Percentiles rank a stretch among this genome's conserved stretches.
These are phyloP conservation scores for Pyrrhoderma lamaoense DNA, from an alignment of 1,284 basidiomycete species.

Conservation along the genomic window DNA sequence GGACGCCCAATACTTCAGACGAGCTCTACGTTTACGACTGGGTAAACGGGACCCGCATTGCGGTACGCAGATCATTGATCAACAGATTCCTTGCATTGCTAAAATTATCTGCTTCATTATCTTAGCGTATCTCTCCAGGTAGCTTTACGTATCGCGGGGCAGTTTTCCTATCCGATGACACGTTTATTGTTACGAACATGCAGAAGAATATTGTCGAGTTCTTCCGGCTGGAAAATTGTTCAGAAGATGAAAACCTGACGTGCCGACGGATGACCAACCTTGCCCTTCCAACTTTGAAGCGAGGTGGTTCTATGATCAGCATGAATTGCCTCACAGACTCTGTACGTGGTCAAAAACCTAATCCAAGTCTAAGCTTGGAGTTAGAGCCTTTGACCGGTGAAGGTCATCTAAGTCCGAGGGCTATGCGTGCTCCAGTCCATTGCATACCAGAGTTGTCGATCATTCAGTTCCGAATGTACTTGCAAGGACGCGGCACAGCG, in stretches of 20 bases:
- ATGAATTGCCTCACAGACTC: conserved; percentile 17
- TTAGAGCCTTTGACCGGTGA: background rate
- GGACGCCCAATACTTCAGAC: conserved; percentile 14
- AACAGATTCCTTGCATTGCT: conserved; percentile 18
- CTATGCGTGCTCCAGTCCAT: background rate
- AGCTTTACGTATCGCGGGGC: conserved; percentile 15
- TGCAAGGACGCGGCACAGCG: conserved; percentile 4
- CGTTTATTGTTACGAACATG: conserved; percentile 17
- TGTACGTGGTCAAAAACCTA: background rate
- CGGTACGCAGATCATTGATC: conserved; percentile 29
- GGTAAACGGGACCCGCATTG: conserved; percentile 7
- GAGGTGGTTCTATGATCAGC: conserved; percentile 13
- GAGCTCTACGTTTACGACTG: conserved; percentile 18
- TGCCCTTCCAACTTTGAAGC: conserved; percentile 8
- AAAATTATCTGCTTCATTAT: background rate
- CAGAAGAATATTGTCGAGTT: conserved; percentile 14
- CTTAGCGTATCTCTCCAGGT: conserved; percentile 12
- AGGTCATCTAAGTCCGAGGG: background rate
- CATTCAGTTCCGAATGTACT: conserved; percentile 16
- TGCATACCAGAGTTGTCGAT: conserved; percentile 15
- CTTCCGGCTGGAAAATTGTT: conserved; percentile 1
- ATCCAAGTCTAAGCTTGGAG: no score
- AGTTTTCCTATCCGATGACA: conserved; percentile 14
- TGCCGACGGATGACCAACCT: conserved; percentile 11
- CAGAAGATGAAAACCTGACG: background rate